phyloP scores from a whole-genome alignment of 768 basidiomycete genomes.

The Cystofilobasidium capitatum region DNA sequence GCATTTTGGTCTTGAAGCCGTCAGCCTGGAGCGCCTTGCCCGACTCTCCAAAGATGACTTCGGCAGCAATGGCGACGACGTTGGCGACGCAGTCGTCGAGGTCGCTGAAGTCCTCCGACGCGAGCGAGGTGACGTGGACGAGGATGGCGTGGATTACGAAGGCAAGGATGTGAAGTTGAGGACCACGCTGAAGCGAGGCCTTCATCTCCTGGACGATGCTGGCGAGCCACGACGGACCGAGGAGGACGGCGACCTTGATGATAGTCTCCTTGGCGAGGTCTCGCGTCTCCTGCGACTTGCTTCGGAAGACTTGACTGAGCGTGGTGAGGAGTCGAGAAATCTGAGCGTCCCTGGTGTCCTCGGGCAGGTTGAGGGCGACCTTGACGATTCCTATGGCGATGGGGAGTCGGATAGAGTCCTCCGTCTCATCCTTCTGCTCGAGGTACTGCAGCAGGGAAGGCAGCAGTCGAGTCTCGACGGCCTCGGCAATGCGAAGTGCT shows the following conservation, averaged over 20 bases:
- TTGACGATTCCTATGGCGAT: constrained; percentile 76
- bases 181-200: constrained; percentile 76
- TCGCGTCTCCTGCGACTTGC: constrained; percentile 82
- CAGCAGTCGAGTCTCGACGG: constrained; percentile 63
- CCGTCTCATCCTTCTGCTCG: constrained; percentile 70
- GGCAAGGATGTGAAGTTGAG: constrained; percentile 86
- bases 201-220: constrained; percentile 68
- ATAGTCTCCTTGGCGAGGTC: constrained; percentile 76
- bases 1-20: constrained; percentile 88
- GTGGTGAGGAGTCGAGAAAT: constrained; percentile 68
- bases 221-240: constrained; percentile 67
- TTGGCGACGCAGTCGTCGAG: constrained; percentile 72
- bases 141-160: constrained; percentile 72
- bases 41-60: constrained; percentile 89
- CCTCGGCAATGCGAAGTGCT: constrained; percentile 53
- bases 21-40: constrained; percentile 77
- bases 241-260: constrained; percentile 60
- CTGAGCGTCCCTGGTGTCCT: constrained; percentile 53
- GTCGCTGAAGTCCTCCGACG: constrained; percentile 46
- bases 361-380: constrained; percentile 71
- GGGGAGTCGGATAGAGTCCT: constrained; percentile 78
- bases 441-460: constrained; percentile 70
- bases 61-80: constrained; percentile 67
- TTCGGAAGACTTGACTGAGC: constrained; percentile 81
- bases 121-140: constrained; percentile 61